A percentile compares a stretch with the other conserved stretches of the same genome.
Conservation (phyloP, 2,329 filamentous ascomycete genomes). For the Pyrenophora tritici-repentis region DNA sequence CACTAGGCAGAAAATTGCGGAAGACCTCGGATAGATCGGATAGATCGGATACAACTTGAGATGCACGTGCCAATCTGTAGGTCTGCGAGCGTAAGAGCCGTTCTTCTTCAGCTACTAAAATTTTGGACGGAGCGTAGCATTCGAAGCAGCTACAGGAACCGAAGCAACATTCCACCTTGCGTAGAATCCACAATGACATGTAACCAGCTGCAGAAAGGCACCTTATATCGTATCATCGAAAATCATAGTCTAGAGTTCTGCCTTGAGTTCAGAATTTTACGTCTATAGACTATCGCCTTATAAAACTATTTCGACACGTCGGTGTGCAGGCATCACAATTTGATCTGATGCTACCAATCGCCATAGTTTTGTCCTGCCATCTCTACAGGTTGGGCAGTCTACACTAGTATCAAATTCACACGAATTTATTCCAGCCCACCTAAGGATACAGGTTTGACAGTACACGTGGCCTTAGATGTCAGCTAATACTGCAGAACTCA, state of each 20-base stretch:
- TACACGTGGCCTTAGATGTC: slow-evolving; percentile 5
- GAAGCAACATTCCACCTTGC: too few species aligned
- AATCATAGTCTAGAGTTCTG: too few species aligned
- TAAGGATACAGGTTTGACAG: not conserved
- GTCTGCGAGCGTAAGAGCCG: not conserved
- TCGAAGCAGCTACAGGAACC: not conserved
- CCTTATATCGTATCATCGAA: not conserved
- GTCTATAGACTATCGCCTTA: not conserved
- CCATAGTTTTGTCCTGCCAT: not conserved
- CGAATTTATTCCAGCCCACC: not conserved
- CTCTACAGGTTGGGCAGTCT: not conserved
- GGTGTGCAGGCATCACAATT: not conserved
- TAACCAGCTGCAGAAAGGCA: not conserved
- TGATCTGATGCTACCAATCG: not conserved
- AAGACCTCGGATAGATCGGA: not conserved
- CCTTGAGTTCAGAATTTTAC: not conserved
- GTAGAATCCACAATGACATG: too few species aligned
- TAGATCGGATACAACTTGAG: not conserved
- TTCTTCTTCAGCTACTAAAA: not conserved
- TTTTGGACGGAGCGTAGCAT: too few species aligned
- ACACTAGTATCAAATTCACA: not conserved
- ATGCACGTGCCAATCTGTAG: not conserved
- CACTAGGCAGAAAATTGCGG: not conserved
- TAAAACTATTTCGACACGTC: not conserved
- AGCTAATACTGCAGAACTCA: not conserved